phyloP scores from a whole-genome alignment of 176 grass and related monocot species.

The Oryza brachyantha region DNA sequence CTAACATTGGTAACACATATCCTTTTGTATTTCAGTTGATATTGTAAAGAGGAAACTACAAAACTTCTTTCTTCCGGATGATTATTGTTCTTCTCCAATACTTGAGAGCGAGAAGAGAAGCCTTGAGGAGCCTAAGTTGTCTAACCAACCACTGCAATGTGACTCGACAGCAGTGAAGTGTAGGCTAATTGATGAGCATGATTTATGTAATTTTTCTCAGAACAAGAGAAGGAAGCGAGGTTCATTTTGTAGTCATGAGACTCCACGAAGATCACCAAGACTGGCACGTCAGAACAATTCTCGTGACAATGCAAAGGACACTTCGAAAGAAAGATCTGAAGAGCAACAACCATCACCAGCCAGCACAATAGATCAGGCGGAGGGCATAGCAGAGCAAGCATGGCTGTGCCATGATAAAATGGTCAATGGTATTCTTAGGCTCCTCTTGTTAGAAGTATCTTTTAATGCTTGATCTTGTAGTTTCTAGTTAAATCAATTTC shows the following conservation, averaged over 20 bases:
- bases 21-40: conserved; percentile 34
- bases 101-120: conserved; percentile 1
- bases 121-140: conserved; percentile 10
- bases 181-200: conserved; percentile 19
- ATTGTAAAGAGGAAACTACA: conserved; percentile 39
- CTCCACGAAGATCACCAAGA: conserved; percentile 44
- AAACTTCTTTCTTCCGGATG: conserved; percentile 37
- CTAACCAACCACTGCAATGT: conserved; percentile 12
- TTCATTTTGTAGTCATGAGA: conserved; percentile 14
- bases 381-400: conserved; percentile 9
- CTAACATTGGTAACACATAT: conserved; percentile 15
- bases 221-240: conserved; percentile 5
- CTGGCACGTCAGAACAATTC: conserved; percentile 14
- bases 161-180: conserved; percentile 21
- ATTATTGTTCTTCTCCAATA: conserved; percentile 23
- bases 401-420: conserved; percentile 1
- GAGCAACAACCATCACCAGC: background rate
- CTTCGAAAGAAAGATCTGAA: conserved; percentile 22
- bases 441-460: conserved; percentile 2
- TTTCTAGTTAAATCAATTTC: background rate
- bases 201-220: conserved; percentile 23
- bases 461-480: conserved; percentile 10
- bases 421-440: conserved; percentile 9
- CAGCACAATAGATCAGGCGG: background rate
- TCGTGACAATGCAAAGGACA: background rate